A percentile compares a stretch with the other conserved stretches of the same genome.
phyloP scores from a whole-genome alignment of 169 alveolate species.

The Cryptosporidium bovis region DNA sequence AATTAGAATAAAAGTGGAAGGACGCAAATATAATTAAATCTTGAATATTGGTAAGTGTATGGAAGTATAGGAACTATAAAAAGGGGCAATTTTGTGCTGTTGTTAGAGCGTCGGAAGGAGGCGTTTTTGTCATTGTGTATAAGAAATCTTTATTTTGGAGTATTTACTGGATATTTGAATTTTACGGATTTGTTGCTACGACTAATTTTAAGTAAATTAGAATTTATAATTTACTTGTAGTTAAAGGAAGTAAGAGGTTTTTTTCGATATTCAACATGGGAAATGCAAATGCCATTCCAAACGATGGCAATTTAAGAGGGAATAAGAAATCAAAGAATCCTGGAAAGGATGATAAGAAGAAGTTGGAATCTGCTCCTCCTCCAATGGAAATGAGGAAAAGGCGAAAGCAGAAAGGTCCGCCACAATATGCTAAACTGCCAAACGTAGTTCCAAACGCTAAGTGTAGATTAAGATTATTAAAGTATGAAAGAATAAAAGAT shows the following conservation, averaged over 20 bases:
- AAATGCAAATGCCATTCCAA: constrained; percentile 38
- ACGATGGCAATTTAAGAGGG: constrained; percentile 31
- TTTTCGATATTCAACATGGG: constrained; percentile 24
- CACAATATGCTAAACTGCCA: constrained; percentile 89
- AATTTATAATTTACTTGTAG: not conserved
- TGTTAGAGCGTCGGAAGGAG: not conserved
- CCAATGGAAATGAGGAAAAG: constrained; percentile 86
- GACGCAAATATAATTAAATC: constrained; percentile 1
- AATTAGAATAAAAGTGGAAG: too few species aligned
- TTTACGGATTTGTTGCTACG: not conserved
- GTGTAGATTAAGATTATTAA: constrained; percentile 92
- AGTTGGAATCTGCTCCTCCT: constrained; percentile 79
- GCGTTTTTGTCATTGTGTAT: not conserved
- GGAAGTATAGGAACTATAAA: too few species aligned
- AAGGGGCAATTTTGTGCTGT: not conserved
- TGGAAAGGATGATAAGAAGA: constrained; percentile 79
- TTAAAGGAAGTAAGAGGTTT: not conserved
- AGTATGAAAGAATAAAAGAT: constrained; percentile 94
- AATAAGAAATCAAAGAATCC: constrained; percentile 60
- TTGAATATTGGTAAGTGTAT: not conserved
- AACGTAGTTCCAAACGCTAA: constrained; percentile 93
- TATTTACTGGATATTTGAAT: not conserved
- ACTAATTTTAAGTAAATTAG: not conserved
- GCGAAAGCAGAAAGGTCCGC: constrained; percentile 88
- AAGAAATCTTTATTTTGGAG: not conserved